phyloP scores from a whole-genome alignment of 495 filamentous ascomycete genomes.

The Talaromyces liani region DNA sequence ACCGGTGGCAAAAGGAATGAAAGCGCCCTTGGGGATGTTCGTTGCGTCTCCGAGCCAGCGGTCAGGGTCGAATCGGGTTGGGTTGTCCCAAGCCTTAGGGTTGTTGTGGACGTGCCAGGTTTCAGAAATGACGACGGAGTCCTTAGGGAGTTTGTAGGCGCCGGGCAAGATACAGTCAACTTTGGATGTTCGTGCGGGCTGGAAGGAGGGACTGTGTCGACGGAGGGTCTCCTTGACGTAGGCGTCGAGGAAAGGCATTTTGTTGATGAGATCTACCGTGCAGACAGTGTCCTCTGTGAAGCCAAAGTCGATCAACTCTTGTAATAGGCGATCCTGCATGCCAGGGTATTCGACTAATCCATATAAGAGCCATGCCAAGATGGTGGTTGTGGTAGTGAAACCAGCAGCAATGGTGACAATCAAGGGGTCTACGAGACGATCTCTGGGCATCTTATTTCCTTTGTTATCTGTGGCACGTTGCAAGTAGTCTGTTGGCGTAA shows the following conservation, averaged over 20 bases:
- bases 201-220: conserved; percentile 48
- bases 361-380: conserved; percentile 49
- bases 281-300: conserved; percentile 26
- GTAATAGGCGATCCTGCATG: conserved; percentile 44
- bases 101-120: conserved; percentile 48
- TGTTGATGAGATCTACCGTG: conserved; percentile 31
- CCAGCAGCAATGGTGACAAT: conserved; percentile 40
- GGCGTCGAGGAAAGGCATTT: conserved; percentile 40
- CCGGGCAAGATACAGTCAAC: conserved; percentile 46
- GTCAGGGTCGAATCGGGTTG: conserved; percentile 44
- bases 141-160: conserved; percentile 42
- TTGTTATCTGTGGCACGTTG: conserved; percentile 42
- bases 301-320: conserved; percentile 46
- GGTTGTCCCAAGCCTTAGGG: conserved; percentile 43
- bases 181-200: conserved; percentile 46
- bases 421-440: conserved; percentile 21
- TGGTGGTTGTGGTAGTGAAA: conserved; percentile 44
- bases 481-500: conserved; percentile 29
- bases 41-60: conserved; percentile 44
- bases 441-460: conserved; percentile 43
- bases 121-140: conserved; percentile 38
- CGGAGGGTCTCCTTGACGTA: conserved; percentile 53
- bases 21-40: conserved; percentile 36
- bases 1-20: conserved; percentile 47
- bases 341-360: conserved; percentile 38